Percentiles rank a stretch among this genome's conserved stretches.
These are phyloP conservation scores for Candida vartiovaarae DNA, from an alignment of 805 yeast genomes.

Conservation along the genomic window DNA sequence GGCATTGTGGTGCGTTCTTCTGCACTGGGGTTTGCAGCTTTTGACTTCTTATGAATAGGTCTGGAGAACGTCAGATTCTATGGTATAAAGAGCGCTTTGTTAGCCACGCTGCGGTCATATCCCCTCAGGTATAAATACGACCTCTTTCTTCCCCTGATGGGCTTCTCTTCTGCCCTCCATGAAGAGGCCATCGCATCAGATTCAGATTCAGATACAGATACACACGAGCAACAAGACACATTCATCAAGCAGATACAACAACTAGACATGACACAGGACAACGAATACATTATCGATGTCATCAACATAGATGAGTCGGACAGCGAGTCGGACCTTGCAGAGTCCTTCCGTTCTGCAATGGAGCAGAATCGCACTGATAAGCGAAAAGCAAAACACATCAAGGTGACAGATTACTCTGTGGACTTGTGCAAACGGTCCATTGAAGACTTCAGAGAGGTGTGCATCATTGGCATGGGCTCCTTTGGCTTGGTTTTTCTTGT, in stretches of 20 bases:
- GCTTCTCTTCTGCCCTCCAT: too few relatives aligned
- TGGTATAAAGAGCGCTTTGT: too few relatives aligned
- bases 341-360: too few relatives aligned
- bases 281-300: background rate
- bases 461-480: slow-evolving; percentile 79
- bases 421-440: slow-evolving; percentile 17
- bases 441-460: slow-evolving; percentile 60
- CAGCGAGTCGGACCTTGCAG: background rate
- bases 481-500: slow-evolving; percentile 84
- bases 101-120: too few relatives aligned
- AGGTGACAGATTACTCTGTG: slow-evolving; percentile 3
- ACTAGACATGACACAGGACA: background rate
- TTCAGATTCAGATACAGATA: background rate
- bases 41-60: too few relatives aligned
- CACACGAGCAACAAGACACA: background rate
- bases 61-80: too few relatives aligned
- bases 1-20: too few relatives aligned
- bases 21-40: too few relatives aligned
- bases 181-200: background rate
- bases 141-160: too few relatives aligned
- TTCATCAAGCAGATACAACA: background rate
- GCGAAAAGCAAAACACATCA: slow-evolving; percentile 6
- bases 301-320: background rate
- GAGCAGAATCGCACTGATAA: too few relatives aligned
- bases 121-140: too few relatives aligned